Evolutionary conservation across 2,329 filamentous ascomycete genomes (phyloP).

Genomic region (Phialemoniopsis sp.): DNA sequence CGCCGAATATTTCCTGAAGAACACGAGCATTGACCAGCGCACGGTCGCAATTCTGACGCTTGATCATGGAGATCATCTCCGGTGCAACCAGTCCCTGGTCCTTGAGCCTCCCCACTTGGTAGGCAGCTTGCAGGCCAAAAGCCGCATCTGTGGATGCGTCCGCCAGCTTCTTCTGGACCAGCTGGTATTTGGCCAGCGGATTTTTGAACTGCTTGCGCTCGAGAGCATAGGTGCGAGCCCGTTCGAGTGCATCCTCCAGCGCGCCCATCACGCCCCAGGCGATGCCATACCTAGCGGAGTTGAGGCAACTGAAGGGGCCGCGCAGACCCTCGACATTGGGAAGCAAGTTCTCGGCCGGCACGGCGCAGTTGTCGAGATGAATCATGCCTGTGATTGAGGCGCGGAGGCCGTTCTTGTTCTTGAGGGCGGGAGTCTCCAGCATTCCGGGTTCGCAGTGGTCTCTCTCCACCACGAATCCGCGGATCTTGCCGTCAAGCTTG

Average conservation of each 20-base stretch:
- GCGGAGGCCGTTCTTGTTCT: conserved; percentile 90
- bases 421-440: conserved; percentile 84
- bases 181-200: conserved; percentile 90
- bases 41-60: conserved; percentile 94
- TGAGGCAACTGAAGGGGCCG: conserved; percentile 91
- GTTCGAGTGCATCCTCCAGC: conserved; percentile 84
- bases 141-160: conserved; percentile 89
- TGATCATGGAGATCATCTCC: conserved; percentile 97
- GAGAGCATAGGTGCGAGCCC: conserved; percentile 81
- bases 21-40: conserved; percentile 75
- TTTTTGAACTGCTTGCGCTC: conserved; percentile 98
- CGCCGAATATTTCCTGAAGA: conserved; percentile 94
- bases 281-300: conserved; percentile 90
- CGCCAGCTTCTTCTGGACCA: conserved; percentile 95
- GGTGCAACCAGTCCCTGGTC: conserved; percentile 83
- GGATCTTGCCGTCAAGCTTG: conserved; percentile 84
- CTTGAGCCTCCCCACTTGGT: conserved; percentile 90
- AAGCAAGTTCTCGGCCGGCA: conserved; percentile 90
- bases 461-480: conserved; percentile 86
- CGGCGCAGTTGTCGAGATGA: conserved; percentile 84
- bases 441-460: conserved; percentile 81
- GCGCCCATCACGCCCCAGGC: conserved; percentile 92
- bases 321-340: conserved; percentile 80
- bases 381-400: conserved; percentile 98
- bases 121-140: conserved; percentile 83